These are phyloP conservation scores for Beauveria sp. DNA, from an alignment of 2,329 filamentous ascomycete species.

Conservation along the genomic window DNA sequence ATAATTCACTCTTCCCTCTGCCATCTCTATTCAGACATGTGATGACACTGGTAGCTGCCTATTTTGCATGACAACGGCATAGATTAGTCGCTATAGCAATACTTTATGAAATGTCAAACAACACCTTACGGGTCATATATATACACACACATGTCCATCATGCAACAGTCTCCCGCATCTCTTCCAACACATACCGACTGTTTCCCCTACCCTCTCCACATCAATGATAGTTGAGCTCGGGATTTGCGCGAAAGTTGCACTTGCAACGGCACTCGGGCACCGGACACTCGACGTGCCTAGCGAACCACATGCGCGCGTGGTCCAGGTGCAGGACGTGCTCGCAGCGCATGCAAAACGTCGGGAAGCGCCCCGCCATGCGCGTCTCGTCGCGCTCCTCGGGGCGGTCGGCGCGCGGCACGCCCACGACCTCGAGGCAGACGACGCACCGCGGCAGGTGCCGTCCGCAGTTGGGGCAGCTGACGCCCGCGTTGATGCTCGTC, in stretches of 20 bases:
- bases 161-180: too few relatives aligned
- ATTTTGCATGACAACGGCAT: too few relatives aligned
- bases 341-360: slow-evolving; percentile 62
- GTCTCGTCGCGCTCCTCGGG: slow-evolving; percentile 44
- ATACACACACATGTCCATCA: too few relatives aligned
- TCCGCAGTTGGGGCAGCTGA: slow-evolving; percentile 60
- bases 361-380: slow-evolving; percentile 48
- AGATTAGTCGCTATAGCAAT: too few relatives aligned
- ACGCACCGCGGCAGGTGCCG: slow-evolving; percentile 60
- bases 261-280: slow-evolving; percentile 61
- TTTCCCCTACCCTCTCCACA: neutral
- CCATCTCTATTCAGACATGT: too few relatives aligned
- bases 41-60: too few relatives aligned
- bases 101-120: too few relatives aligned
- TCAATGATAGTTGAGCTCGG: slow-evolving; percentile 46
- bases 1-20: too few relatives aligned
- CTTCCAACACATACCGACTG: too few relatives aligned
- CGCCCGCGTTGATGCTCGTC: slow-evolving; percentile 50
- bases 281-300: slow-evolving; percentile 56
- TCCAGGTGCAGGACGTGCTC: slow-evolving; percentile 62
- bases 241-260: slow-evolving; percentile 54
- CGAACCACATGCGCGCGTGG: slow-evolving; percentile 60
- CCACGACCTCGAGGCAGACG: slow-evolving; percentile 59
- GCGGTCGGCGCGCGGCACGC: slow-evolving; percentile 52
- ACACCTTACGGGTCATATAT: too few relatives aligned